Percentiles rank a stretch among this genome's conserved stretches.
Conservation (phyloP, 345 rosid genomes). For the Hibiscus mutabilis region DNA sequence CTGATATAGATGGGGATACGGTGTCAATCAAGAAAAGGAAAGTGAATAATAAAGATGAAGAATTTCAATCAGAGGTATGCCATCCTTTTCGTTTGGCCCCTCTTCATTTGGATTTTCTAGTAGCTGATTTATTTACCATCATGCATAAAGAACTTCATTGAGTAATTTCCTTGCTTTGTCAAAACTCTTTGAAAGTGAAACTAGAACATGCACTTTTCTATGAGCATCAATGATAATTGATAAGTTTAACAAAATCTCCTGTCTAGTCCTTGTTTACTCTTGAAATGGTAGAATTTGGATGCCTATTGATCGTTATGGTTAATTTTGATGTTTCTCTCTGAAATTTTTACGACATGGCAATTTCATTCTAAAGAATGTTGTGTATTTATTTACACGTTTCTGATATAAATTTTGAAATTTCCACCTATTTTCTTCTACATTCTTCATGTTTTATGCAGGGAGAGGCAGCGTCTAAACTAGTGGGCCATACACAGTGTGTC, state of each 20-base stretch:
- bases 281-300: neutral
- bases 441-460: slow-evolving; percentile 39
- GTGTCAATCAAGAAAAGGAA: slow-evolving; percentile 82
- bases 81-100: neutral
- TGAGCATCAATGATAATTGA: neutral
- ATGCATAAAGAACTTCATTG: neutral
- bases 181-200: neutral
- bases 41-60: slow-evolving; percentile 50
- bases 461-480: slow-evolving; percentile 64
- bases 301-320: neutral
- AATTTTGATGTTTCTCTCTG: neutral
- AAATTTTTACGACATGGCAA: neutral
- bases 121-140: neutral
- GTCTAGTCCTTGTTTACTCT: neutral
- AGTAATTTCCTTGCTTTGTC: neutral
- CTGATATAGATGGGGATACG: slow-evolving; percentile 43
- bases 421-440: neutral
- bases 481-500: slow-evolving; percentile 87
- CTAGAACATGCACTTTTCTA: neutral
- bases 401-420: neutral
- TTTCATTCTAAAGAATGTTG: neutral
- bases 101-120: slow-evolving; percentile 7
- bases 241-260: neutral
- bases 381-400: neutral
- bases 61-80: slow-evolving; percentile 72